phyloP scores from a whole-genome alignment of 176 grass and related monocot species.

The Calamus simplicifolius region DNA sequence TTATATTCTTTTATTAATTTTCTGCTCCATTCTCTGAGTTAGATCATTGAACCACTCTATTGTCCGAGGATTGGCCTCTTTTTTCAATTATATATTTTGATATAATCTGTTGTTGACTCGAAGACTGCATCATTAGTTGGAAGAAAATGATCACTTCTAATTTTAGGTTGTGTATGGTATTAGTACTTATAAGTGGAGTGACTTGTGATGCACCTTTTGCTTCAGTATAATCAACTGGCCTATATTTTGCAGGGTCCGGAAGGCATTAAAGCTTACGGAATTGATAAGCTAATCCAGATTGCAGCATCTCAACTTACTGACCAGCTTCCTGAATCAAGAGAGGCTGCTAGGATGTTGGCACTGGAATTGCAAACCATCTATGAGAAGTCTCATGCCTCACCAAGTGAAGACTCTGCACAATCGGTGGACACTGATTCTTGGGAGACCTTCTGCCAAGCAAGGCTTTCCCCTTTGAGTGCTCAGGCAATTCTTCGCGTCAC shows the following conservation, averaged over 20 bases:
- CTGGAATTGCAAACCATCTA: slow-evolving; percentile 57
- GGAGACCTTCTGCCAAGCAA: slow-evolving; percentile 76
- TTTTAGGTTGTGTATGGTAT: too few species aligned
- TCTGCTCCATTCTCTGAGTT: too few species aligned
- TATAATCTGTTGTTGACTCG: too few species aligned
- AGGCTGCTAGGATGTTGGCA: slow-evolving; percentile 53
- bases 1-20: too few species aligned
- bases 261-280: slow-evolving; percentile 21
- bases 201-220: too few species aligned
- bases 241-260: slow-evolving; percentile 23
- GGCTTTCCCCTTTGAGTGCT: slow-evolving; percentile 60
- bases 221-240: too few species aligned
- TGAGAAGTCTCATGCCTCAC: slow-evolving; percentile 29
- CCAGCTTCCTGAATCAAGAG: slow-evolving; percentile 97
- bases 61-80: too few species aligned
- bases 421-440: slow-evolving; percentile 50
- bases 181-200: too few species aligned
- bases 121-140: too few species aligned
- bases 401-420: not conserved
- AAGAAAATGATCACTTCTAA: too few species aligned
- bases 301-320: slow-evolving; percentile 89
- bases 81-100: too few species aligned
- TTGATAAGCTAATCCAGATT: slow-evolving; percentile 77
- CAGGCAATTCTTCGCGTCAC: slow-evolving; percentile 84
- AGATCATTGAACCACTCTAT: too few species aligned